phyloP scores from a whole-genome alignment of 176 grass and related monocot genomes.

The Oryza meyeriana region DNA sequence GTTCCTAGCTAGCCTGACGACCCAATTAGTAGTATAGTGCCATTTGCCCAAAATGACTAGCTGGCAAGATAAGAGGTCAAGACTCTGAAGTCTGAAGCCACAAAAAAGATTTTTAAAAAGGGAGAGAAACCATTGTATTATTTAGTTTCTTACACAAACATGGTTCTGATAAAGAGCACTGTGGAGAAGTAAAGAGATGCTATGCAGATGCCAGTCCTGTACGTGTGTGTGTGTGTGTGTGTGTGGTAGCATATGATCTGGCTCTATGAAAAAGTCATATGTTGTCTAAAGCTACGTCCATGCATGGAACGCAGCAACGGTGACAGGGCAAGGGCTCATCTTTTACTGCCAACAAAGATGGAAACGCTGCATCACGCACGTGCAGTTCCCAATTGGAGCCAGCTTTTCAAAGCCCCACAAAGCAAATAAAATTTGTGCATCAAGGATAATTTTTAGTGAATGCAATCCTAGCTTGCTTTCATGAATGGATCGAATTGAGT shows the following conservation, averaged over 20 bases:
- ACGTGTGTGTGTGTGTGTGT: background rate
- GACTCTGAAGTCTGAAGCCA: background rate
- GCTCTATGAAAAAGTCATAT: conserved; percentile 12
- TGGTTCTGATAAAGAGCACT: background rate
- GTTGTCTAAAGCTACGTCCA: conserved; percentile 14
- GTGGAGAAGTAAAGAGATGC: background rate
- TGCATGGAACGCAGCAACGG: background rate
- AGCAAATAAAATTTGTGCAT: background rate
- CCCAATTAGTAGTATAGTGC: background rate
- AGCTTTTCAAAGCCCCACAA: background rate
- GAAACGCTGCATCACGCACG: background rate
- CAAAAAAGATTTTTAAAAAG: background rate
- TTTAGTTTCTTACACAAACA: background rate
- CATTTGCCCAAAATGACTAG: background rate
- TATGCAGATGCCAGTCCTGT: background rate
- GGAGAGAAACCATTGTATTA: background rate
- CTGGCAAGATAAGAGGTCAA: background rate
- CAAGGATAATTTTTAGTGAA: background rate
- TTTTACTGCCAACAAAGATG: conserved; percentile 8
- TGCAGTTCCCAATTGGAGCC: background rate
- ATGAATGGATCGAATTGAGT: background rate
- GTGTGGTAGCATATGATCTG: background rate
- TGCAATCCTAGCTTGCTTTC: background rate
- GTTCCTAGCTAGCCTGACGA: background rate
- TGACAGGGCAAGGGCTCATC: background rate